Evolutionary conservation across 768 basidiomycete species (phyloP), one percentile per base, ranked within the genome.

Genomic region (Suillus alpinus): DNA sequence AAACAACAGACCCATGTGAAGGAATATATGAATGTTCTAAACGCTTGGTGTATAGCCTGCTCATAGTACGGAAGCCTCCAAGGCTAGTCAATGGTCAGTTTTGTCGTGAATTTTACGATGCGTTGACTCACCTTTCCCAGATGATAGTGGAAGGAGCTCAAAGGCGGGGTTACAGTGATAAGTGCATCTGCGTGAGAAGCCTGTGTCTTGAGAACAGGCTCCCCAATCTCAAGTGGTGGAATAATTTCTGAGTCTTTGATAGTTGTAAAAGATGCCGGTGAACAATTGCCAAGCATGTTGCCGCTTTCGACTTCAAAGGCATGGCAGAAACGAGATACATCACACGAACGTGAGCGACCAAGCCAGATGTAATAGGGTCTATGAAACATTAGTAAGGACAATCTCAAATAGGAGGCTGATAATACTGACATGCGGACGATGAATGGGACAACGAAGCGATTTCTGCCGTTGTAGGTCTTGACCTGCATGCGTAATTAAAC

Each of bases 281-380:
- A 82, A 62, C 77, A 78, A 60, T 78, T 83, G 31, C 83, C 84
- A 44, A 81, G 73, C 65, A 76, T 74, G 68, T 87, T 88, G 29
- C 87, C 88, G 8, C 84, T 77, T 64, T 87, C 84, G 23, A 84
- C 74, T 64, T 87, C 86, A 67, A 88, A 88, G 1, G 84, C 82
- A 64, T 85, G 82, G 53, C 79, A 80, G 51, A 81, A 78, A 3
- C 75, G 76, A 1, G 86, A 78, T 16, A 85, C 82, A 61, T 88
- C 85, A 61, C 84, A 81, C 4, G 80, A 74, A 29, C 87, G 84
- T 9, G 87, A 83, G 55, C 87, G 84, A 39, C 88, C 89, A 34
- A 92, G 78, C 82, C 87, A 91, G 65, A 92, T 84, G 69, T 91
- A 91, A 75, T 88, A 88, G 0, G 86, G 85, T 32, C 83, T 86